phyloP scores from a whole-genome alignment of 768 basidiomycete species.

The Leucosporidium scottii region DNA sequence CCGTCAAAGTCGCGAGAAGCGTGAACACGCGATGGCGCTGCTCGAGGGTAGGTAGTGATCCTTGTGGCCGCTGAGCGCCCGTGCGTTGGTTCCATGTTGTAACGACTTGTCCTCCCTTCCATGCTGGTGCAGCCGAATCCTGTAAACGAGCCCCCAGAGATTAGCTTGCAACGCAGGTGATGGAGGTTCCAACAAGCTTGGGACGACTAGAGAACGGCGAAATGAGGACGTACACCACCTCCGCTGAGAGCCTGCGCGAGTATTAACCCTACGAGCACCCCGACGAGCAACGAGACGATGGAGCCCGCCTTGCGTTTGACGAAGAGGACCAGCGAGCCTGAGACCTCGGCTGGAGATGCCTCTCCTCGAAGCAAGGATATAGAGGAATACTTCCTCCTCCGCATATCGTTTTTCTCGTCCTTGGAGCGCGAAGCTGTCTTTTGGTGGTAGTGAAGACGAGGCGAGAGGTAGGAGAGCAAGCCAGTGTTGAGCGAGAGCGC shows the following conservation, averaged over 20 bases:
- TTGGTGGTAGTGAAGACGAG: too few species aligned
- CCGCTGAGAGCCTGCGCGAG: slow-evolving; percentile 23
- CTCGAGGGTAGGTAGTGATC: slow-evolving; percentile 61
- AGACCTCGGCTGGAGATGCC: background rate
- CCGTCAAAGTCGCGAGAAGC: slow-evolving; percentile 74
- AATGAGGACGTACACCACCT: slow-evolving; percentile 6
- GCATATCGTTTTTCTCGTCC: background rate
- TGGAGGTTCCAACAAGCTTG: background rate
- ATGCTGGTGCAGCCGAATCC: slow-evolving; percentile 14
- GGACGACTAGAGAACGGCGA: background rate
- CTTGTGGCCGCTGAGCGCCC: slow-evolving; percentile 23
- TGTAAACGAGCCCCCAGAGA: background rate
- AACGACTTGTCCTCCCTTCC: slow-evolving; percentile 28
- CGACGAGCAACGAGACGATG: slow-evolving; percentile 21
- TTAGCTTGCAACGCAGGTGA: background rate
- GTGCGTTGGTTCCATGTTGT: slow-evolving; percentile 30
- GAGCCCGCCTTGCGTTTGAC: slow-evolving; percentile 22
- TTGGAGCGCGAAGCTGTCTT: too few species aligned
- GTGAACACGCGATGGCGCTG: slow-evolving; percentile 81
- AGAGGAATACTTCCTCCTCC: background rate
- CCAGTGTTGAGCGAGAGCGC: too few species aligned
- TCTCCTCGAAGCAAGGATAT: background rate
- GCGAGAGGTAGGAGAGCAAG: too few species aligned
- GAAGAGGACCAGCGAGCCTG: slow-evolving; percentile 10
- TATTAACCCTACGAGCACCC: slow-evolving; percentile 27